Evolutionary conservation across 352 stramenopile genomes (phyloP), one percentile per base, ranked within the genome.

Genomic region (Pythium catenulatum): DNA sequence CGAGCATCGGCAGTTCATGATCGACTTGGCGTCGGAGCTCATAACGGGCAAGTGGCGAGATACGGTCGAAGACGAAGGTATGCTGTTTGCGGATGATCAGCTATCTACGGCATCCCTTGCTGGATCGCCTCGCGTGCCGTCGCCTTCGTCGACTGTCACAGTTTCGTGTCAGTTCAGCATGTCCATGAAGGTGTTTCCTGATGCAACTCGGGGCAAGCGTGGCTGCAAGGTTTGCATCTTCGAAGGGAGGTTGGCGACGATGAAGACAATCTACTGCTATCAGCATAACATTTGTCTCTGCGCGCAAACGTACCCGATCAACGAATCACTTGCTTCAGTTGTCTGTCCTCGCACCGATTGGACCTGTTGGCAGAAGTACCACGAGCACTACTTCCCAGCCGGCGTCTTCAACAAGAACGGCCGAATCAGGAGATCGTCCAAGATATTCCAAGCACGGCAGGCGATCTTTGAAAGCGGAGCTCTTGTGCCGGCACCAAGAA

Each of bases 1-100:
- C 54, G 27, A 46, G 4, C 85, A 92, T 46, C 85, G 76, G 11
- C 5, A 41, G 11, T 92, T 90, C 48, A 85, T 89, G 30, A 58
- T 81, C 23, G 81, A 92, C 30, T 54, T 92, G 6, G 59, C 73
- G 0, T 17, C 46, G 2, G 85, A 90, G 74, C 23, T 92, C 4
- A 32, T 92, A 8, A 79, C 63, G 2, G 75, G 83, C 0, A 88
- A 88, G 78, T 91, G 79, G 70, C 77, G 79, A 48, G 68, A 91
- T 17, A 68, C 41, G 14, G 75, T 34, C 34, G 61, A 69, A 69
- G 52, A 78, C 32, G 63, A 84, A 70, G 46, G 46, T 25, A 70
- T 78, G 50, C 34, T 77, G 2, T 84, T 77, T 59, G 63, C 63
- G 19, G 77, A 69, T 56, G 50, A 79, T 9, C 50, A 34, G 41